A percentile compares a stretch with the other conserved stretches of the same genome.
phyloP scores from a whole-genome alignment of 2,329 filamentous ascomycete species.

The Aspergillus oerlinghausenensis region DNA sequence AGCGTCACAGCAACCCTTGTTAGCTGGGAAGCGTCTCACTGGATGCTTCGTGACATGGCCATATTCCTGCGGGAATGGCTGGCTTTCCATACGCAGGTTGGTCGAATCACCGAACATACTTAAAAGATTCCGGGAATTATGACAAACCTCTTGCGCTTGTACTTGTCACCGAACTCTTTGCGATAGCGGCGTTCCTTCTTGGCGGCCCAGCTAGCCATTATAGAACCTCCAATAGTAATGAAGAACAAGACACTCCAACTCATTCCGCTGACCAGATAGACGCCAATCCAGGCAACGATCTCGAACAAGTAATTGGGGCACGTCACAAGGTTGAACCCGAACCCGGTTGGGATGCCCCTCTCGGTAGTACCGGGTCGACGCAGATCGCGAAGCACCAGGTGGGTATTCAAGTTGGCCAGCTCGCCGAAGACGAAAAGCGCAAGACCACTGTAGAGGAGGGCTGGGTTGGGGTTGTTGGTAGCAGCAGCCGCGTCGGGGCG shows the following conservation, averaged over 20 bases:
- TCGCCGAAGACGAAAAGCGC: conserved; percentile 74
- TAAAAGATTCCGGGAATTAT: conserved; percentile 76
- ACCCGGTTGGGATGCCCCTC: conserved; percentile 78
- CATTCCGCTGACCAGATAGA: conserved; percentile 69
- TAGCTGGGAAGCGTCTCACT: neutral
- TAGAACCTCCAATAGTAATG: conserved; percentile 63
- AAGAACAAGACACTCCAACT: conserved; percentile 77
- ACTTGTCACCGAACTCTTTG: conserved; percentile 85
- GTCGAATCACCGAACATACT: conserved; percentile 8
- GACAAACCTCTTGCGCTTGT: conserved; percentile 87
- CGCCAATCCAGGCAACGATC: conserved; percentile 75
- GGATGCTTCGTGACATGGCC: neutral
- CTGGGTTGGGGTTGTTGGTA: conserved; percentile 42
- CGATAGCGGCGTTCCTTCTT: conserved; percentile 91
- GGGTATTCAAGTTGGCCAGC: conserved; percentile 72
- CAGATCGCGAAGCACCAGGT: conserved; percentile 72
- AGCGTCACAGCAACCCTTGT: neutral
- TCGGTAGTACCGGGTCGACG: conserved; percentile 76
- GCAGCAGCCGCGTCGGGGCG: conserved; percentile 67
- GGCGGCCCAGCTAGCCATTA: conserved; percentile 83
- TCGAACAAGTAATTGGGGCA: conserved; percentile 99
- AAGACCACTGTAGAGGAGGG: conserved; percentile 63
- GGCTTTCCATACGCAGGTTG: neutral
- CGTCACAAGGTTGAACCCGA: conserved; percentile 81
- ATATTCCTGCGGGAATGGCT: neutral